Evolutionary conservation across 78 protist genomes (phyloP), one percentile per base, ranked within the genome.

Genomic region (Protostelium mycophagum): DNA sequence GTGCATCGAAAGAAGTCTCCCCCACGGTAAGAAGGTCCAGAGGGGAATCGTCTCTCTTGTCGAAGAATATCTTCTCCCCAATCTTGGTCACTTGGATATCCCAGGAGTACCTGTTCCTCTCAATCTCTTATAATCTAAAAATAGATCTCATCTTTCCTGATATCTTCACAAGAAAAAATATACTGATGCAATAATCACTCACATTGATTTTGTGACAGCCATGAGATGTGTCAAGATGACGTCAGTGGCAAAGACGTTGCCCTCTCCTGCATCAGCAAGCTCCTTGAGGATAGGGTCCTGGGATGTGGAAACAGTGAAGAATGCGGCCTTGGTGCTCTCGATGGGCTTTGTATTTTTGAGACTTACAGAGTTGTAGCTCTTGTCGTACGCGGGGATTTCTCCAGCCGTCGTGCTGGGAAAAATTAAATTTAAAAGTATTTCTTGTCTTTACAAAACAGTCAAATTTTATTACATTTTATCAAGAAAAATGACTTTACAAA

Each of bases 181-280:
- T 5, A 51, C 31, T 5, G 16, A 16, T 25, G 5, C 31, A 51
- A 51, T 5, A 51, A 16, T 5, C 31, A 51, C 73, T 5, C 73
- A 51, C 73, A 93, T 90, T 0, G 96, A 91, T 35, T 96, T 95
- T 35, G 95, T 84, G 37, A 92, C 87, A 31, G 91, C 83, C 98
- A 97, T 97, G 73, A 97, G 29, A 28, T 89, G 85, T 0, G 98
- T 87, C 34, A 97, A 63, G 87, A 96, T 89, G 25, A 34, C 38
- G 85, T 95, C 97, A 39, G 97, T 97, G 34, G 95, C 94, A 92
- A 91, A 97, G 29, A 97, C 96, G 85, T 89, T 90, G 35, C 91
- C 96, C 73, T 51, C 73, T n/a, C n/a, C n/a, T n/a, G n/a, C n/a
- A 16, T 51, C 16, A 16, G 73, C 5, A 16, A 51, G 73, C 16